Evolutionary conservation across 2,329 filamentous ascomycete genomes (phyloP), one percentile per base, ranked within the genome.

Genomic region (Ophiocordyceps australis): DNA sequence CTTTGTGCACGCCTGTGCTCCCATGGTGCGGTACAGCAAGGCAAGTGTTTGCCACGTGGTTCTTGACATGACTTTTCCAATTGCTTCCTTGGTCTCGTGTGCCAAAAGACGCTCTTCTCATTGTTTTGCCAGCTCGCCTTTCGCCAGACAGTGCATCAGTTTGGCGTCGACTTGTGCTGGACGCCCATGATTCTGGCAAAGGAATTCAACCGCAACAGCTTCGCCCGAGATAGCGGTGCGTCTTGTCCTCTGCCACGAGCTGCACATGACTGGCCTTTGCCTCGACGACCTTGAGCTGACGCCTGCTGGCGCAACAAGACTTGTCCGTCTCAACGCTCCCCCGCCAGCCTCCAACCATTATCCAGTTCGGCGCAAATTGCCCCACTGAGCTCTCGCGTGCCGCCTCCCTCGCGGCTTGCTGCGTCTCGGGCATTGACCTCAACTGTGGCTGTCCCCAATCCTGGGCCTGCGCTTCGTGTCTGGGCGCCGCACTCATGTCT

Each of bases 391-490:
- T 79, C 23, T 57, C 66, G 10, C 60, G 72, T 17, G 71, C 74
- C 9, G 62, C 72, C 0, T 55, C 62, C 14, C 59, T 79, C 24
- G 66, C 69, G 3, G 64, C 60, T 0, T 72, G 73, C 3, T 67
- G 54, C 41, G 64, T 67, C 27, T 62, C 62, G 37, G 74, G 74
- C 33, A 61, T 79, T 4, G 71, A 79, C 38, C 54, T 79, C 21
- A 79, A 79, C 50, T 80, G 74, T 44, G 74, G 74, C 9, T 80
- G 74, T 39, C 74, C 74, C 7, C 74, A 80, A 46, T 65, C 65
- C 5, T 79, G 74, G 74, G 74, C 74, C 0, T 74, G 74, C 38
- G 65, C 71, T 22, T 69, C 74, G 43, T 66, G 57, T 2, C 55
- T 80, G 4, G 74, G 74, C 5, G 74, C 74, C 5, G 69, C 69